phyloP scores from a whole-genome alignment of 345 rosid species.

The Rhizophora mangle region DNA sequence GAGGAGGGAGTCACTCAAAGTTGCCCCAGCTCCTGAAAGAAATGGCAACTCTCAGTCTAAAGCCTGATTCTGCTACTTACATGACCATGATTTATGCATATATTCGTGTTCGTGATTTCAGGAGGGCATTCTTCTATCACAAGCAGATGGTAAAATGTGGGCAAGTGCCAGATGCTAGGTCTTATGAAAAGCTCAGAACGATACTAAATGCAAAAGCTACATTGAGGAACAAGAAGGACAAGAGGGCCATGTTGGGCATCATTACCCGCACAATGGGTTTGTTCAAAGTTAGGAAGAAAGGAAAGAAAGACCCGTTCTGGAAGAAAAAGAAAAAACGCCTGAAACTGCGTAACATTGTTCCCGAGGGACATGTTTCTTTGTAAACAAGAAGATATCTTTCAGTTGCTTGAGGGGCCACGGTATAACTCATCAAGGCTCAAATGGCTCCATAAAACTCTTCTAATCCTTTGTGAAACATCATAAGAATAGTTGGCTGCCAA shows the following conservation, averaged over 20 bases:
- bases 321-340: slow-evolving; percentile 52
- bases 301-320: slow-evolving; percentile 94
- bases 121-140: slow-evolving; percentile 82
- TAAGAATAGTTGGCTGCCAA: not conserved
- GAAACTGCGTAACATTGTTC: slow-evolving; percentile 17
- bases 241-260: slow-evolving; percentile 76
- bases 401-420: not conserved
- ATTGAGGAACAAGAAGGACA: slow-evolving; percentile 59
- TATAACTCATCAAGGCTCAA: not conserved
- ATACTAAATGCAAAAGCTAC: slow-evolving; percentile 75
- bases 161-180: slow-evolving; percentile 69
- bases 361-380: not conserved
- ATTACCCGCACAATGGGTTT: slow-evolving; percentile 68
- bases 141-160: slow-evolving; percentile 81
- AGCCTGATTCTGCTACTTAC: slow-evolving; percentile 80
- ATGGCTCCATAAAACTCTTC: not conserved
- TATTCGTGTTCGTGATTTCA: slow-evolving; percentile 81
- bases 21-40: slow-evolving; percentile 84
- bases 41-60: slow-evolving; percentile 59
- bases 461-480: not conserved
- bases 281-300: slow-evolving; percentile 51
- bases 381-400: too few relatives aligned
- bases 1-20: slow-evolving; percentile 74
- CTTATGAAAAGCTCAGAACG: slow-evolving; percentile 74
- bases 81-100: slow-evolving; percentile 86